Conservation (phyloP, 2,329 filamentous ascomycete genomes). For the Penicillium sp. region DNA sequence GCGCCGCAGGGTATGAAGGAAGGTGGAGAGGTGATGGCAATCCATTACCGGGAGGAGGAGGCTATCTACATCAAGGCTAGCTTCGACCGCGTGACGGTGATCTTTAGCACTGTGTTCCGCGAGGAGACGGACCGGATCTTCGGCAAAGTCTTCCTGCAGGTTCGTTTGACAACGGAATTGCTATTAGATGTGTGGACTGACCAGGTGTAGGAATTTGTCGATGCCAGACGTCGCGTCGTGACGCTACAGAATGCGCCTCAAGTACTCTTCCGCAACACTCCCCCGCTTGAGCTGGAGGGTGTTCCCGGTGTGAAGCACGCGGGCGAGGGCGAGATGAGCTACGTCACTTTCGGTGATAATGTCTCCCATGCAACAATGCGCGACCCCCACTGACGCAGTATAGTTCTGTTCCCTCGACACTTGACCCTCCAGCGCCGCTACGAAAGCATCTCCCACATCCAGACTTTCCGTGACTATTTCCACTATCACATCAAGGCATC, state of each 20-base stretch:
- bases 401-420: constrained; percentile 93
- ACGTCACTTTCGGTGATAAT: constrained; percentile 87
- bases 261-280: constrained; percentile 91
- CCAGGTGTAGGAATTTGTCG: constrained; percentile 75
- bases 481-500: constrained; percentile 99
- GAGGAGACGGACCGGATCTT: constrained; percentile 98
- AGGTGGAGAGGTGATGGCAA: constrained; percentile 87
- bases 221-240: constrained; percentile 70
- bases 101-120: constrained; percentile 96
- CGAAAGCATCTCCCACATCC: constrained; percentile 97
- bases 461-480: constrained; percentile 99
- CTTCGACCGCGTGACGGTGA: constrained; percentile 95
- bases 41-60: constrained; percentile 98
- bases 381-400: constrained; percentile 10
- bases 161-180: constrained; percentile 17
- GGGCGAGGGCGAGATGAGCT: constrained; percentile 82
- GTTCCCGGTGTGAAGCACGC: constrained; percentile 75
- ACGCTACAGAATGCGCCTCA: constrained; percentile 98
- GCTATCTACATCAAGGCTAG: constrained; percentile 98
- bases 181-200: constrained; percentile 1
- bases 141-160: constrained; percentile 93
- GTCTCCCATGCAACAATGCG: neutral
- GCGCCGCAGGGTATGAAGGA: constrained; percentile 86
- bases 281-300: constrained; percentile 82
- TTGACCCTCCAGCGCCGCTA: constrained; percentile 83